These are phyloP conservation scores for Diospyros lotus DNA, from an alignment of 148 eudicot genomes.

Conservation along the genomic window DNA sequence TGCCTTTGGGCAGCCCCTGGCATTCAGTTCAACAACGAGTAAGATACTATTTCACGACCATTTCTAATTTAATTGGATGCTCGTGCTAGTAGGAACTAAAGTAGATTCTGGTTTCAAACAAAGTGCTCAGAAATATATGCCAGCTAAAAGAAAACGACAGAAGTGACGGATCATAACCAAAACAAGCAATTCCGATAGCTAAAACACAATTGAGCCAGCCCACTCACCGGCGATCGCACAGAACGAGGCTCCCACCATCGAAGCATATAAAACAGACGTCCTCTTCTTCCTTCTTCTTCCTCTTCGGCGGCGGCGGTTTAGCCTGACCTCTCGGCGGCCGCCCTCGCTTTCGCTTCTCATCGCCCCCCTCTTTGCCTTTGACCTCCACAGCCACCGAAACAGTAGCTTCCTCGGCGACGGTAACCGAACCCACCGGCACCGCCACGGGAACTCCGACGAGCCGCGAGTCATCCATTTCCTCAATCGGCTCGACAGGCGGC, in stretches of 20 bases:
- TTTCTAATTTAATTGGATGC: not conserved
- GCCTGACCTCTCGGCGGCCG: no score
- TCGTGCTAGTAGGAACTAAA: constrained; percentile 2
- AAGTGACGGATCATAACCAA: not conserved
- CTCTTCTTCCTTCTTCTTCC: constrained; percentile 54
- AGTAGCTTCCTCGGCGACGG: no score
- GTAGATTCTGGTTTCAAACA: not conserved
- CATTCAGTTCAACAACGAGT: not conserved
- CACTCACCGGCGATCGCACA: constrained; percentile 76
- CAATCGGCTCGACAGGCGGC: no score
- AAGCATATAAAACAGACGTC: constrained; percentile 95
- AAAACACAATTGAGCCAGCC: not conserved
- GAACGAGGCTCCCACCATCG: constrained; percentile 83
- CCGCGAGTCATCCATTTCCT: no score
- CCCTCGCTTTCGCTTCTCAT: no score
- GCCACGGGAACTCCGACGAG: no score
- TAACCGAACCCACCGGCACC: no score
- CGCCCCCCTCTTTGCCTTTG: no score
- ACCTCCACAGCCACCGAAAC: no score
- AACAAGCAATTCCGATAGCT: not conserved
- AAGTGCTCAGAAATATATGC: not conserved
- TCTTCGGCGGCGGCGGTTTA: not conserved
- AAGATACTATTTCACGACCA: not conserved
- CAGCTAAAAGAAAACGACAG: not conserved
- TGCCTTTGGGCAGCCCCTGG: constrained; percentile 89